These are phyloP conservation scores for Solanum ahanhuiri DNA, from an alignment of 257 asterid species.

Conservation along the genomic window DNA sequence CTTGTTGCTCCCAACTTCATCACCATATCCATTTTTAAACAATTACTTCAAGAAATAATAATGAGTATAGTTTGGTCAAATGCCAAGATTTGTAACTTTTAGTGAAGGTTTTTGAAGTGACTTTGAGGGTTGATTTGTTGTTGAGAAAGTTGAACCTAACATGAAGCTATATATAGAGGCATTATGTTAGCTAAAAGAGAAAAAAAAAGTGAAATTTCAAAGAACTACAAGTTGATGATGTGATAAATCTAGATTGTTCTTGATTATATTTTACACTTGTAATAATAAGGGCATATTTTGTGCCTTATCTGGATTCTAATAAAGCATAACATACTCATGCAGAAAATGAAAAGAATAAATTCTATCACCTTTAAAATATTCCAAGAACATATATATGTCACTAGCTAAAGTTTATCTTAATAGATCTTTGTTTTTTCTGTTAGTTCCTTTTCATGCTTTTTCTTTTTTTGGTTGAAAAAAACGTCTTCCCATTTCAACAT, in stretches of 20 bases:
- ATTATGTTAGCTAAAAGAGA: not conserved
- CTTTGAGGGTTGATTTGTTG: not conserved
- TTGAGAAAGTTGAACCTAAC: not conserved
- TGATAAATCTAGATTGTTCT: not conserved
- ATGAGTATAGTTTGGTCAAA: not conserved
- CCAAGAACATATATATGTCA: not conserved
- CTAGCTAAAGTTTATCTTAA: not conserved
- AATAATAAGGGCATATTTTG: not conserved
- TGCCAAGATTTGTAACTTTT: not conserved
- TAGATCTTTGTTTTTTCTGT: too few species aligned
- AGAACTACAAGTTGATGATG: not conserved
- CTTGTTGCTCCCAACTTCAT: not conserved
- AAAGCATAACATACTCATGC: not conserved
- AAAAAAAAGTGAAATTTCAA: not conserved
- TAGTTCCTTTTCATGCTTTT: not conserved
- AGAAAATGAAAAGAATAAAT: not conserved
- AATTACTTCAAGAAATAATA: not conserved
- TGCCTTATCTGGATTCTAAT: not conserved
- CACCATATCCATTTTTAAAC: not conserved
- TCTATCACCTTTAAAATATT: not conserved
- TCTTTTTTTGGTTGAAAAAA: too few species aligned
- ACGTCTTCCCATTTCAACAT: not conserved
- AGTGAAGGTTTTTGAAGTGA: not conserved
- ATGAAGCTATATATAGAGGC: not conserved
- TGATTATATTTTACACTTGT: not conserved